Evolutionary conservation across 441 rosid genomes (phyloP).

Genomic region (Macaranga tanarius): DNA sequence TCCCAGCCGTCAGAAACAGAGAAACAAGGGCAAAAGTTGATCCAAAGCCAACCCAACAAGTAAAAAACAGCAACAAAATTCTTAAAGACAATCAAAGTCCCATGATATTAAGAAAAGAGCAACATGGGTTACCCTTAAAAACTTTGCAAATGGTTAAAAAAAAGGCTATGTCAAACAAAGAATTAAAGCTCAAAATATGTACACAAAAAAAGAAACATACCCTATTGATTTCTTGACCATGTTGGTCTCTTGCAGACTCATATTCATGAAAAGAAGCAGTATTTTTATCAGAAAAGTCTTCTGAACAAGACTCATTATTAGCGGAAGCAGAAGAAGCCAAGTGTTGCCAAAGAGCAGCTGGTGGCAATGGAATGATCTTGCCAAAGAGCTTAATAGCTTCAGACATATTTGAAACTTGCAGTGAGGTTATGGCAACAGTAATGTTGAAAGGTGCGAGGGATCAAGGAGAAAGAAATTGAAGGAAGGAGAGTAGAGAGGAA

Average conservation of each 20-base stretch:
- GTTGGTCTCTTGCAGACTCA: slow-evolving; percentile 4
- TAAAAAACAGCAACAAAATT: neutral
- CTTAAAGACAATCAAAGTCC: too few relatives aligned
- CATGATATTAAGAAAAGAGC: slow-evolving; percentile 6
- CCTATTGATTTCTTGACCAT: slow-evolving; percentile 18
- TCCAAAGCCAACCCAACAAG: neutral
- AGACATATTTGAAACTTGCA: slow-evolving; percentile 30
- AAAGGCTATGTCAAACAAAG: neutral
- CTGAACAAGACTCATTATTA: slow-evolving; percentile 9
- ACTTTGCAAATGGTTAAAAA: neutral
- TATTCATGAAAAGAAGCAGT: slow-evolving; percentile 20
- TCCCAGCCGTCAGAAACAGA: neutral
- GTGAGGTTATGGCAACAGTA: neutral
- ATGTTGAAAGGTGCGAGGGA: neutral
- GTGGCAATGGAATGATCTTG: slow-evolving; percentile 47
- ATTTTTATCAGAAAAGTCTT: neutral
- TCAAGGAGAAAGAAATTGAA: neutral
- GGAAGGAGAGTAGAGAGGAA: neutral
- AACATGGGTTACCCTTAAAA: slow-evolving; percentile 9
- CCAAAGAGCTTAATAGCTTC: slow-evolving; percentile 69
- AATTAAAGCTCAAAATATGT: neutral
- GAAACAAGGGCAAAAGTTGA: neutral
- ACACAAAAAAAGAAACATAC: slow-evolving; percentile 25
- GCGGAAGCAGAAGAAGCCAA: slow-evolving; percentile 17
- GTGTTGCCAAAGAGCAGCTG: neutral